Percentiles rank a stretch among this genome's conserved stretches.
phyloP scores from a whole-genome alignment of 805 yeast genomes.

The Lipomyces sp. region DNA sequence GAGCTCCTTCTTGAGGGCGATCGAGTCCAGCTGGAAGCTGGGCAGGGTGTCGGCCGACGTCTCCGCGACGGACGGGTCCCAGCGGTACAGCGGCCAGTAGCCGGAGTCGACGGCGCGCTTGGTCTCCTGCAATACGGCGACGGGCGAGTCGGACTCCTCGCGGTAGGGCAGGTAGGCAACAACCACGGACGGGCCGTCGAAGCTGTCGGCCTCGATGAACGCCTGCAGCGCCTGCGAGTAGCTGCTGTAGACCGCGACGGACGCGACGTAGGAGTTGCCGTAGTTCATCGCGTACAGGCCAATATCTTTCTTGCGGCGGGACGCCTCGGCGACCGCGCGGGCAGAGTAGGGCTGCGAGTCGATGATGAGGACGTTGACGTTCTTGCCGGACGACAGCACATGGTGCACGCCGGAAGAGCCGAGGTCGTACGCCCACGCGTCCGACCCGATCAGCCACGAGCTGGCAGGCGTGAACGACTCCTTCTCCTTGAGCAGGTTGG shows the following conservation, averaged over 20 bases:
- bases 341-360: constrained; percentile 73
- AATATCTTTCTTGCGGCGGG: constrained; percentile 75
- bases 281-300: constrained; percentile 94
- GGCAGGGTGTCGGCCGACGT: constrained; percentile 37
- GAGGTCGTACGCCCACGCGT: constrained; percentile 90
- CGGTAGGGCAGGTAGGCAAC: constrained; percentile 83
- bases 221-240: constrained; percentile 91
- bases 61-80: constrained; percentile 55
- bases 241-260: constrained; percentile 89
- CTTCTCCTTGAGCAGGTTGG: constrained; percentile 47
- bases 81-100: constrained; percentile 94
- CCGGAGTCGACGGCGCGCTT: constrained; percentile 89
- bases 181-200: constrained; percentile 85
- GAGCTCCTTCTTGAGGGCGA: constrained; percentile 71
- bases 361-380: constrained; percentile 78
- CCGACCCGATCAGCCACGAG: constrained; percentile 89
- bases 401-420: constrained; percentile 91
- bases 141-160: constrained; percentile 55
- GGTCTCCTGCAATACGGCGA: constrained; percentile 78
- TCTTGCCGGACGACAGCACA: constrained; percentile 68
- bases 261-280: constrained; percentile 85
- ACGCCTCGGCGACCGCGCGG: constrained; percentile 34
- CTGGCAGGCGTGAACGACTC: constrained; percentile 50
- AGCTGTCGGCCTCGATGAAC: constrained; percentile 81
- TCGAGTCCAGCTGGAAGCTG: constrained; percentile 79